A percentile compares a stretch with the other conserved stretches of the same genome.
phyloP scores from a whole-genome alignment of 73 alveolate genomes.

The Stentor coeruleus region DNA sequence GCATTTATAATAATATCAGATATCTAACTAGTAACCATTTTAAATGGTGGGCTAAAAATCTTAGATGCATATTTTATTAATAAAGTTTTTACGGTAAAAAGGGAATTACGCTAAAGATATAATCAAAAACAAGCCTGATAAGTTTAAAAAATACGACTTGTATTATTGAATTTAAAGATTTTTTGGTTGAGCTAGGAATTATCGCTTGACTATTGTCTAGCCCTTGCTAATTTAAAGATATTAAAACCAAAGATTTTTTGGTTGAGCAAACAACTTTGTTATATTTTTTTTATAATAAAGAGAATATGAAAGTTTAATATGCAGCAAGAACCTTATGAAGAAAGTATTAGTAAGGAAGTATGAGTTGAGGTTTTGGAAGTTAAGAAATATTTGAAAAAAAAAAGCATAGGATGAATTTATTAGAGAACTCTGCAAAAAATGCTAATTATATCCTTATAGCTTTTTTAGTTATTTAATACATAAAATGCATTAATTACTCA shows the following conservation, averaged over 20 bases:
- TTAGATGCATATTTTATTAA: conserved; percentile 28
- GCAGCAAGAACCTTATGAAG: conserved; percentile 66
- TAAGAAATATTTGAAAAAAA: not conserved
- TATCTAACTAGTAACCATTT: conserved; percentile 42
- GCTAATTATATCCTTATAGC: too few relatives aligned
- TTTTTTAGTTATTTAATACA: not conserved
- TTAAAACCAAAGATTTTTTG: conserved; percentile 36
- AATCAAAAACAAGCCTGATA: conserved; percentile 26
- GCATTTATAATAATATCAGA: conserved; percentile 35
- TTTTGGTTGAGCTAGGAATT: conserved; percentile 42
- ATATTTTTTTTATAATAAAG: conserved; percentile 36
- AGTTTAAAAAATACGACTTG: conserved; percentile 18
- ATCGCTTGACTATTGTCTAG: conserved; percentile 57
- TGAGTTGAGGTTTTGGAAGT: not conserved
- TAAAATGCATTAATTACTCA: too few relatives aligned
- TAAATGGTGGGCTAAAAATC: conserved; percentile 61
- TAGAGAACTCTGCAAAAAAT: not conserved
- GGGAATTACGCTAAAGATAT: conserved; percentile 35
- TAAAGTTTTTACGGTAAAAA: conserved; percentile 23
- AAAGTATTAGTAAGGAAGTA: conserved; percentile 5
- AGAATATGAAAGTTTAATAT: conserved; percentile 52
- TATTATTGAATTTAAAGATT: conserved; percentile 31
- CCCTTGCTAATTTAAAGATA: conserved; percentile 35
- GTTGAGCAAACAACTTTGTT: conserved; percentile 32
- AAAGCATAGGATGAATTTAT: not conserved